phyloP scores from a whole-genome alignment of 805 yeast genomes.

The Wickerhamiella azymoides region DNA sequence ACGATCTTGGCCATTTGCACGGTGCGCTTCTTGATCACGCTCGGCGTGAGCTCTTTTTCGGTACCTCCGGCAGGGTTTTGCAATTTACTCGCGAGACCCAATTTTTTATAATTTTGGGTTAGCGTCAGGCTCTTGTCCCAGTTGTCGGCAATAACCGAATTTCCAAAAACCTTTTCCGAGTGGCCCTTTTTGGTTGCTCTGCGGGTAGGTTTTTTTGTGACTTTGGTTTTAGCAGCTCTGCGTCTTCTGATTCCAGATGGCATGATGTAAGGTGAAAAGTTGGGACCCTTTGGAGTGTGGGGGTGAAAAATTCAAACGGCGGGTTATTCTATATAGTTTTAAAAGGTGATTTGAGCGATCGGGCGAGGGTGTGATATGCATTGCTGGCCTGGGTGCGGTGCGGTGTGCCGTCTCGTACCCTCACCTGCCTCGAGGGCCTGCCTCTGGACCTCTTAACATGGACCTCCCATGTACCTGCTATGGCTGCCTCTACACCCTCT shows the following conservation, averaged over 20 bases:
- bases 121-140: conserved; percentile 81
- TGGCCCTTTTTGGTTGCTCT: conserved; percentile 60
- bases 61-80: conserved; percentile 66
- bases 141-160: conserved; percentile 70
- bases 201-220: conserved; percentile 41
- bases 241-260: conserved; percentile 58
- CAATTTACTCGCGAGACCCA: conserved; percentile 62
- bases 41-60: conserved; percentile 37
- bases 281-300: not conserved
- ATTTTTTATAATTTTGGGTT: conserved; percentile 68
- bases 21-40: conserved; percentile 11
- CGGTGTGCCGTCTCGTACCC: too few relatives aligned
- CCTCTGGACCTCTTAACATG: too few relatives aligned
- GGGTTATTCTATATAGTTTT: too few relatives aligned
- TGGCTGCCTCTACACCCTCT: not conserved
- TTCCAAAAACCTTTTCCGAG: conserved; percentile 32
- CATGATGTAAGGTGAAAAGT: conserved; percentile 15
- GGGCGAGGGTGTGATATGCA: too few relatives aligned
- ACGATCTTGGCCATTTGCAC: conserved; percentile 23
- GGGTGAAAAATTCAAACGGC: not conserved
- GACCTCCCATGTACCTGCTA: too few relatives aligned
- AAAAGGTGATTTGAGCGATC: too few relatives aligned
- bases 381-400: too few relatives aligned
- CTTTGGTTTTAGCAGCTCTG: conserved; percentile 55
- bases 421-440: too few relatives aligned